Percentiles rank a stretch among this genome's conserved stretches.
Conservation (phyloP, 1,284 basidiomycete genomes). For the Ceratobasidium sp. region DNA sequence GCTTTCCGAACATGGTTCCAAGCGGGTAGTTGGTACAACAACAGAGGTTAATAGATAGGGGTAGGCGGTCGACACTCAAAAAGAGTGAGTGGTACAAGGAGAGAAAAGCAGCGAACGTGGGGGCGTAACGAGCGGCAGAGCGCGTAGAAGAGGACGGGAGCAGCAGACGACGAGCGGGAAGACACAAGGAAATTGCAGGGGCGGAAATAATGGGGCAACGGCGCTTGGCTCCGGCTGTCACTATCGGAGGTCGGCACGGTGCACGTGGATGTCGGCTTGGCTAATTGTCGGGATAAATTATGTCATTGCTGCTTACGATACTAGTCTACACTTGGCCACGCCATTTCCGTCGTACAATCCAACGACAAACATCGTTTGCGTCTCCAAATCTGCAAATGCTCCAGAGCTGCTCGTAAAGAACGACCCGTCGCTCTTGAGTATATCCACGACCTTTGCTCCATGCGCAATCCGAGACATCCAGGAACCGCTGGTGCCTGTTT, state of each 20-base stretch:
- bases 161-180: slow-evolving; percentile 12
- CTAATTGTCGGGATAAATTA: neutral
- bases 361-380: slow-evolving; percentile 34
- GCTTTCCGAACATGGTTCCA: slow-evolving; percentile 31
- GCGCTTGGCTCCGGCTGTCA: slow-evolving; percentile 28
- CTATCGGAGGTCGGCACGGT: neutral
- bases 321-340: slow-evolving; percentile 30
- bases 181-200: slow-evolving; percentile 11
- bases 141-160: neutral
- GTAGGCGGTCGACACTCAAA: slow-evolving; percentile 37
- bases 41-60: slow-evolving; percentile 10
- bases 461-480: slow-evolving; percentile 57
- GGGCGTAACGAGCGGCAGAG: slow-evolving; percentile 12
- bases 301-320: slow-evolving; percentile 4
- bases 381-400: slow-evolving; percentile 37
- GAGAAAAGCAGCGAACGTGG: slow-evolving; percentile 6
- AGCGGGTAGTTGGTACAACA: slow-evolving; percentile 20
- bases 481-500: slow-evolving; percentile 40
- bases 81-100: slow-evolving; percentile 21
- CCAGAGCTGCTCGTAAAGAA: slow-evolving; percentile 36
- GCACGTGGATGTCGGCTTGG: slow-evolving; percentile 1
- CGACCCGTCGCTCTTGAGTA: slow-evolving; percentile 42
- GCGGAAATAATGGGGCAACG: neutral
- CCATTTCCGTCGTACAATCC: slow-evolving; percentile 35
- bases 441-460: slow-evolving; percentile 37